Percentiles rank a stretch among this genome's conserved stretches.
Evolutionary conservation across 345 rosid genomes (phyloP).

Genomic region (Erysimum cheiranthoides): DNA sequence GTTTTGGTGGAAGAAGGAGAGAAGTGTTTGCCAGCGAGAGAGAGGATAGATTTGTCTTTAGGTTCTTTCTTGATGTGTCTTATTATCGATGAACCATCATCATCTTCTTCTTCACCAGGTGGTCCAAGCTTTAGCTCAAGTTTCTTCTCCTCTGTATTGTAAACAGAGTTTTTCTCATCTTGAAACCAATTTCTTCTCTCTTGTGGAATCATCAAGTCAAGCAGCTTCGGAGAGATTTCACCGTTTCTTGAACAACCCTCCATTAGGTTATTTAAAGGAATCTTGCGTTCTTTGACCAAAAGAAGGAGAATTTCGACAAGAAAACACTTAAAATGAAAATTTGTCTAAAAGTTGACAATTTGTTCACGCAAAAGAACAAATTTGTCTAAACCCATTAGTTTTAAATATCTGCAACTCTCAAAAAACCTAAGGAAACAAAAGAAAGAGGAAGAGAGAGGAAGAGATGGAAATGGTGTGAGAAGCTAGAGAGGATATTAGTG

Average conservation of each 20-base stretch:
- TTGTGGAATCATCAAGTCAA: constrained; percentile 68
- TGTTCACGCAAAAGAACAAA: constrained; percentile 17
- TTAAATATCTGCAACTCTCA: constrained; percentile 43
- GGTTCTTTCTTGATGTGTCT: constrained; percentile 41
- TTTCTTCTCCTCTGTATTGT: constrained; percentile 68
- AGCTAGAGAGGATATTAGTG: constrained; percentile 21
- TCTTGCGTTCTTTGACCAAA: constrained; percentile 4
- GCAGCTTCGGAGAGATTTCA: constrained; percentile 58
- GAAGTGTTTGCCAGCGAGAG: constrained; percentile 48
- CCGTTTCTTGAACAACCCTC: constrained; percentile 55
- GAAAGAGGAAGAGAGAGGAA: not conserved
- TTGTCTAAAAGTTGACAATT: constrained; percentile 20
- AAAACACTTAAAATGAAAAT: not conserved
- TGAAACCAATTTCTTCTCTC: constrained; percentile 60
- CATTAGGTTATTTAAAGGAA: constrained; percentile 43
- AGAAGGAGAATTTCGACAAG: not conserved
- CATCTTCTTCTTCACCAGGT: constrained; percentile 58
- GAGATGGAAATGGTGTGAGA: constrained; percentile 38
- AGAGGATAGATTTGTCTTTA: constrained; percentile 54
- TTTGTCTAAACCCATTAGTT: not conserved
- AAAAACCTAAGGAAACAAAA: constrained; percentile 30
- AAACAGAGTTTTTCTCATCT: constrained; percentile 40
- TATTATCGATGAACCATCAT: constrained; percentile 45
- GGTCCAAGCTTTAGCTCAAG: constrained; percentile 98
- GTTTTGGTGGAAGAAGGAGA: constrained; percentile 49